Conservation (phyloP, 306 rosid species). For the Alnus glutinosa region DNA sequence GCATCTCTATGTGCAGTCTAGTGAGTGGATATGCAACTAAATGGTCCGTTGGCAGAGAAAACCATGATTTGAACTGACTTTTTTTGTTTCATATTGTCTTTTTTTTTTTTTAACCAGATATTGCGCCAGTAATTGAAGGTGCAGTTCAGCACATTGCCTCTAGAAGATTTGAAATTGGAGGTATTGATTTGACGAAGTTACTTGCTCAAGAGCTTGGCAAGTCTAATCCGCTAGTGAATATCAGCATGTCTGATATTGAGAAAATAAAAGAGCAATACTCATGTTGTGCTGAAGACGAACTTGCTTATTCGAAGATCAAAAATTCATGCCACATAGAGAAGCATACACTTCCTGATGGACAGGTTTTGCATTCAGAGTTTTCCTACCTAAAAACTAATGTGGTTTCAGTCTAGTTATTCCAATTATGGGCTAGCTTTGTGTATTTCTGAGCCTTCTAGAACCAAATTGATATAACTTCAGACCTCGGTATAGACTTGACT, state of each 20-base stretch:
- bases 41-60: constrained; percentile 15
- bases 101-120: constrained; percentile 53
- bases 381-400: neutral
- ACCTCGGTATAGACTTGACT: constrained; percentile 10
- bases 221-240: constrained; percentile 69
- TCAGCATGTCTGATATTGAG: constrained; percentile 78
- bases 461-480: constrained; percentile 14
- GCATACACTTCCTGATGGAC: constrained; percentile 97
- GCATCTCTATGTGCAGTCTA: constrained; percentile 4
- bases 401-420: constrained; percentile 25
- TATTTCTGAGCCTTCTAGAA: constrained; percentile 15
- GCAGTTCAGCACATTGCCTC: constrained; percentile 99
- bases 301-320: constrained; percentile 71
- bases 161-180: constrained; percentile 95
- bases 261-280: constrained; percentile 84
- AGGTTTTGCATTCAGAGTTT: constrained; percentile 53
- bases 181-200: constrained; percentile 75
- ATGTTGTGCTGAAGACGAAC: constrained; percentile 91
- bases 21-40: constrained; percentile 4
- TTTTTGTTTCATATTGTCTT: constrained; percentile 12
- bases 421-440: constrained; percentile 19
- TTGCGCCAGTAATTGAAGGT: constrained; percentile 98
- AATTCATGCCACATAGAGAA: constrained; percentile 65
- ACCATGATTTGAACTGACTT: constrained; percentile 12
- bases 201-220: constrained; percentile 88